Evolutionary conservation across 2,329 filamentous ascomycete genomes (phyloP).

Genomic region (Clarireedia hainanense): DNA sequence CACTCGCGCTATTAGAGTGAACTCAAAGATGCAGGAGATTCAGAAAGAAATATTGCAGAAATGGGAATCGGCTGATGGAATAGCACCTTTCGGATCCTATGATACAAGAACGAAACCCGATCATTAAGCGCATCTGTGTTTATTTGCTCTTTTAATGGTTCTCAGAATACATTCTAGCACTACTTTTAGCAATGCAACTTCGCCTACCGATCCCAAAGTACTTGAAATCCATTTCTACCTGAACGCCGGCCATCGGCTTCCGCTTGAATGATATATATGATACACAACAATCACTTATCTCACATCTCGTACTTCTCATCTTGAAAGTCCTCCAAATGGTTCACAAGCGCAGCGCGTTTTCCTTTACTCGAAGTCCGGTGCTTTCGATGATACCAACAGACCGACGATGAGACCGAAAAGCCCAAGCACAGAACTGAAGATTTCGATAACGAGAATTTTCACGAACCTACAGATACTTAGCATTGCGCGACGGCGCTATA

Average conservation of each 20-base stretch:
- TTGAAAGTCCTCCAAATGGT: not conserved
- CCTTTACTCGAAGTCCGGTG: constrained; percentile 53
- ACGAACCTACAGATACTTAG: constrained; percentile 62
- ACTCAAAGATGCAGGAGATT: constrained; percentile 4
- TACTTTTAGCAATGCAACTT: constrained; percentile 14
- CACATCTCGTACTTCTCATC: not conserved
- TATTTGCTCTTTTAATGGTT: constrained; percentile 12
- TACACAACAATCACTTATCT: constrained; percentile 10
- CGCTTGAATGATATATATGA: constrained; percentile 19
- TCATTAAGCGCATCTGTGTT: not conserved
- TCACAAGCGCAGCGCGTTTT: not conserved
- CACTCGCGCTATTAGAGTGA: not conserved
- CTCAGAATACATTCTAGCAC: constrained; percentile 23
- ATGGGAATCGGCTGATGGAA: not conserved
- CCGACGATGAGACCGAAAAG: constrained; percentile 96
- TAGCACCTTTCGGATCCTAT: not conserved
- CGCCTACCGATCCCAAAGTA: constrained; percentile 8
- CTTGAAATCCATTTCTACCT: constrained; percentile 17
- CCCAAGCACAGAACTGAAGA: constrained; percentile 95
- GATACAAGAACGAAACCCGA: not conserved
- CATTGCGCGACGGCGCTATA: not conserved
- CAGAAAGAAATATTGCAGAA: not conserved
- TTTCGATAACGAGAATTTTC: constrained; percentile 97
- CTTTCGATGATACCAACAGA: constrained; percentile 78
- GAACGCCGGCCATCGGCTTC: constrained; percentile 15